Evolutionary conservation across 2,329 filamentous ascomycete genomes (phyloP).

Genomic region (Calonectria pauciramosa): DNA sequence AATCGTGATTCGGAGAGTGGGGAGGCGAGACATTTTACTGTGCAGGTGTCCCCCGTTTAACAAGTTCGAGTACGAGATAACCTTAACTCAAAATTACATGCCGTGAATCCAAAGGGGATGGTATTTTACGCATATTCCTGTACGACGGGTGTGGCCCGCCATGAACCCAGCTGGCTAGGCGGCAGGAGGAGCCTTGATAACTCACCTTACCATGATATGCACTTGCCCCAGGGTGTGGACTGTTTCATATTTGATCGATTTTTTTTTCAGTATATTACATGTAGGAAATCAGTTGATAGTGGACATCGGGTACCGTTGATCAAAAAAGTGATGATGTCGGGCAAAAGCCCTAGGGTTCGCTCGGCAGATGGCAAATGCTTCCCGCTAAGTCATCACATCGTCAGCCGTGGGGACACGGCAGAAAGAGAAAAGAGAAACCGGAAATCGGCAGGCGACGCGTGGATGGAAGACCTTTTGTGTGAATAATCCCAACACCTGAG

Average conservation of each 20-base stretch:
- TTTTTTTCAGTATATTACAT: neutral
- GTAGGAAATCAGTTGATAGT: neutral
- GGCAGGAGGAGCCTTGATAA: neutral
- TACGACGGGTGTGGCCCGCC: neutral
- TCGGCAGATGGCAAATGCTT: neutral
- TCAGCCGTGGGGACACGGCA: neutral
- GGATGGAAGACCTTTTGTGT: neutral
- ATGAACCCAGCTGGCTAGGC: neutral
- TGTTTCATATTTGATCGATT: neutral
- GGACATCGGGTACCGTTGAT: neutral
- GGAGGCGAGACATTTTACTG: neutral
- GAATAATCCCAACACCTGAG: neutral
- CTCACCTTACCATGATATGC: neutral
- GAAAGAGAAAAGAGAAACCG: neutral
- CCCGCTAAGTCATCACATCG: neutral
- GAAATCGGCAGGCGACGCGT: neutral
- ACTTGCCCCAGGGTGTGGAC: neutral
- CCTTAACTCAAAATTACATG: neutral
- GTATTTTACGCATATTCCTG: neutral
- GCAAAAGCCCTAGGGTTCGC: neutral
- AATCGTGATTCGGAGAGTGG: neutral
- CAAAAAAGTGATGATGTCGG: neutral
- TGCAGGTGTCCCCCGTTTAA: neutral
- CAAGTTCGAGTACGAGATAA: neutral
- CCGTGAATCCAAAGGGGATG: neutral